Conservation (phyloP, 257 asterid genomes). For the Osmanthus fragrans region DNA sequence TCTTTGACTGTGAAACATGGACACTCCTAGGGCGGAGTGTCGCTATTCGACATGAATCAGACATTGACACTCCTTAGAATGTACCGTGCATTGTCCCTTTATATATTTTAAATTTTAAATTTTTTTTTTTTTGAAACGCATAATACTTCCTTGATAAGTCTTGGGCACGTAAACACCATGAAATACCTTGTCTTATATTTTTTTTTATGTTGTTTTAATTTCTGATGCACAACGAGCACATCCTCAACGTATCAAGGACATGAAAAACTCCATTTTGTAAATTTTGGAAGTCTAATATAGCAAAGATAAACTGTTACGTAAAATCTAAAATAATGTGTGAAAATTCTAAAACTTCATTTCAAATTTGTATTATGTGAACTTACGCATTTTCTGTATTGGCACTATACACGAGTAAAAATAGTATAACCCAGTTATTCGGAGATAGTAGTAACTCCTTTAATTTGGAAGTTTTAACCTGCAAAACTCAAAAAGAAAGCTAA, state of each 20-base stretch:
- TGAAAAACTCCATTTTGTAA: no score
- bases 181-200: background rate
- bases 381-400: background rate
- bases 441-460: background rate
- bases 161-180: background rate
- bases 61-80: background rate
- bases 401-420: background rate
- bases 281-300: no score
- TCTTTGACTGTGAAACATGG: background rate
- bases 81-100: background rate
- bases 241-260: background rate
- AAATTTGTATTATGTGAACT: background rate
- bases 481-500: background rate
- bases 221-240: background rate
- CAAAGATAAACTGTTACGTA: background rate
- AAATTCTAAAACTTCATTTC: background rate
- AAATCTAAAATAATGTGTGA: background rate
- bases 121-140: no score
- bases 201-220: no score
- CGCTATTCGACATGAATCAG: background rate
- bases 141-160: background rate
- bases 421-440: background rate
- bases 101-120: no score
- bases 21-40: background rate
- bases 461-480: background rate